phyloP scores from a whole-genome alignment of 768 basidiomycete species.

The Pleurotus djamor region DNA sequence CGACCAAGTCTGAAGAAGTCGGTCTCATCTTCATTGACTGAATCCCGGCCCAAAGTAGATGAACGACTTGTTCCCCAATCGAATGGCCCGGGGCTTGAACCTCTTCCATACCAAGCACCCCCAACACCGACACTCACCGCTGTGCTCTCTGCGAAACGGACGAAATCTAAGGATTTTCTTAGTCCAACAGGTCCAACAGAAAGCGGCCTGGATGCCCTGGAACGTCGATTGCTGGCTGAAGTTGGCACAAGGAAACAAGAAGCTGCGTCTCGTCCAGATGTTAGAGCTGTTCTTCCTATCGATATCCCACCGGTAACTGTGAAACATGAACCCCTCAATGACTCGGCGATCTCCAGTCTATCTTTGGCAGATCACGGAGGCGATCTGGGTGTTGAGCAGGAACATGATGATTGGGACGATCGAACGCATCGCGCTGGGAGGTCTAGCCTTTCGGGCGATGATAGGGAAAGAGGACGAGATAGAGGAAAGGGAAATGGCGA shows the following conservation, averaged over 20 bases:
- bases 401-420: conserved; percentile 36
- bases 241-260: conserved; percentile 66
- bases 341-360: conserved; percentile 56
- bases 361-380: conserved; percentile 37
- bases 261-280: conserved; percentile 26
- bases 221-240: conserved; percentile 63
- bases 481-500: conserved; percentile 12
- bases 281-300: conserved; percentile 30
- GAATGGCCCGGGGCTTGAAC: neutral
- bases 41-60: conserved; percentile 25
- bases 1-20: conserved; percentile 42
- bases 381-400: conserved; percentile 13
- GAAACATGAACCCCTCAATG: conserved; percentile 34
- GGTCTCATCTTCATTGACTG: conserved; percentile 8
- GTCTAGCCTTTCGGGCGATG: conserved; percentile 24
- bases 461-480: conserved; percentile 6
- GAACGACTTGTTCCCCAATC: conserved; percentile 14
- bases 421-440: conserved; percentile 34
- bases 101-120: conserved; percentile 33
- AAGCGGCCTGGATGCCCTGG: conserved; percentile 72
- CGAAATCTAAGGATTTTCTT: conserved; percentile 13
- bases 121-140: conserved; percentile 55
- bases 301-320: conserved; percentile 28
- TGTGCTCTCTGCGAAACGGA: conserved; percentile 27
- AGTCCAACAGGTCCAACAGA: conserved; percentile 26